These are phyloP conservation scores for Rauvolfia tetraphylla DNA, from an alignment of 257 asterid genomes.

Conservation along the genomic window DNA sequence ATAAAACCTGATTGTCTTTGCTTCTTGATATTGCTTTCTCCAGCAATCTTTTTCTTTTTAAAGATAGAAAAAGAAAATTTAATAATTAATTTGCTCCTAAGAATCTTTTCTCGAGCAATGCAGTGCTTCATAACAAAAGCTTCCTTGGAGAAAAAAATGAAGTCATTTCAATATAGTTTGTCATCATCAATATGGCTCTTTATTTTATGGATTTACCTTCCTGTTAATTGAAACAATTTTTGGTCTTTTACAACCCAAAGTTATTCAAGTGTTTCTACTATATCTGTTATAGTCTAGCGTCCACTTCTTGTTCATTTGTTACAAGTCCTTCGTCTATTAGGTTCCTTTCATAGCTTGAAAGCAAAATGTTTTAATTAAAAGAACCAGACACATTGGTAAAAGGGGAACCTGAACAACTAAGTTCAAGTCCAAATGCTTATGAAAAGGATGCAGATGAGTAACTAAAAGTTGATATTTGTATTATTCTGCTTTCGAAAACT, in stretches of 20 bases:
- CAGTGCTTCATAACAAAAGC: background rate
- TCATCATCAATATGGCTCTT: background rate
- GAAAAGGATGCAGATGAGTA: background rate
- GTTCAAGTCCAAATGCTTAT: background rate
- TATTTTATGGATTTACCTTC: background rate
- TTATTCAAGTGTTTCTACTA: background rate
- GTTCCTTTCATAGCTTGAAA: background rate
- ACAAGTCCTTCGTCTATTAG: background rate
- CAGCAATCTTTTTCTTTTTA: background rate
- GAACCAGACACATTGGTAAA: background rate
- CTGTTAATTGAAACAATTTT: background rate
- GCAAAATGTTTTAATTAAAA: background rate
- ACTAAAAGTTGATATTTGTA: background rate
- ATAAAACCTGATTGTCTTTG: background rate
- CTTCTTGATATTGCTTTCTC: slow-evolving; percentile 1
- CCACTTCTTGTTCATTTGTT: background rate
- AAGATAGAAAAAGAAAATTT: background rate
- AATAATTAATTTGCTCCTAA: background rate
- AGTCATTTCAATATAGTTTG: background rate
- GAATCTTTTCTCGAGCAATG: background rate
- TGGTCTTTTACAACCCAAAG: background rate
- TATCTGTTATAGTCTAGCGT: background rate
- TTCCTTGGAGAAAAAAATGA: background rate
- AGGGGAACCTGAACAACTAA: background rate
- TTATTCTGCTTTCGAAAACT: background rate